Percentiles rank a stretch among this genome's conserved stretches.
phyloP scores from a whole-genome alignment of 371 early-diverging fungal species.

The Gilbertella persicaria region DNA sequence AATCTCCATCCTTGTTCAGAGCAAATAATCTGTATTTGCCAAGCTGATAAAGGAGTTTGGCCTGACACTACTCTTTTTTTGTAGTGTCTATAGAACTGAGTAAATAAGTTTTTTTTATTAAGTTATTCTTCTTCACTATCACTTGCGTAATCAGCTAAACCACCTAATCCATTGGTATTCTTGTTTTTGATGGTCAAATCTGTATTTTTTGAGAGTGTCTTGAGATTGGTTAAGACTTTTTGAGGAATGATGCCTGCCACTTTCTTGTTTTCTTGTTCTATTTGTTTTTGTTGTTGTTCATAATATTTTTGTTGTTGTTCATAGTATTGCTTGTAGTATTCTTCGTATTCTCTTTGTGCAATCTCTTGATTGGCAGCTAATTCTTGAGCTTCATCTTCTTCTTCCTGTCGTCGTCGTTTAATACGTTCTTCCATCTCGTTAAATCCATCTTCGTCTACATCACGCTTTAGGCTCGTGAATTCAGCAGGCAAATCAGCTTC shows the following conservation, averaged over 20 bases:
- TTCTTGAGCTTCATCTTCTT: constrained; percentile 11
- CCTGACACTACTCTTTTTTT: neutral
- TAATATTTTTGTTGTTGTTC: constrained; percentile 14
- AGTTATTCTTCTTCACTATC: constrained; percentile 39
- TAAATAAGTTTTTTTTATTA: constrained; percentile 16
- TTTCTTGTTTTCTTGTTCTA: constrained; percentile 12
- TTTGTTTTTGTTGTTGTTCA: constrained; percentile 9
- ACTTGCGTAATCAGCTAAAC: constrained; percentile 46
- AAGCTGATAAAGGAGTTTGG: constrained; percentile 24
- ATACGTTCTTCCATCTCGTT: constrained; percentile 34
- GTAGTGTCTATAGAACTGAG: constrained; percentile 10
- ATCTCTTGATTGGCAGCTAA: constrained; percentile 23
- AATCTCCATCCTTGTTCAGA: constrained; percentile 43
- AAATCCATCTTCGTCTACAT: constrained; percentile 42
- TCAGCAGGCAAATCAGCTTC: constrained; percentile 69
- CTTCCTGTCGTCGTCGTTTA: constrained; percentile 44
- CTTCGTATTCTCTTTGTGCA: constrained; percentile 22
- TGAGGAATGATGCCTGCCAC: constrained; percentile 40
- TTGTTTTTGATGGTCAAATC: neutral
- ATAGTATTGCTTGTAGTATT: constrained; percentile 15
- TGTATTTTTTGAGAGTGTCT: constrained; percentile 25
- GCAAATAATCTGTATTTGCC: constrained; percentile 34
- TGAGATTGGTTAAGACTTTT: constrained; percentile 35
- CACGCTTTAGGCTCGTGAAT: constrained; percentile 37
- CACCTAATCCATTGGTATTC: constrained; percentile 20